Base-by-base conservation (phyloP, 176 grass and related monocot species). In the Oryza coarctata region DNA sequence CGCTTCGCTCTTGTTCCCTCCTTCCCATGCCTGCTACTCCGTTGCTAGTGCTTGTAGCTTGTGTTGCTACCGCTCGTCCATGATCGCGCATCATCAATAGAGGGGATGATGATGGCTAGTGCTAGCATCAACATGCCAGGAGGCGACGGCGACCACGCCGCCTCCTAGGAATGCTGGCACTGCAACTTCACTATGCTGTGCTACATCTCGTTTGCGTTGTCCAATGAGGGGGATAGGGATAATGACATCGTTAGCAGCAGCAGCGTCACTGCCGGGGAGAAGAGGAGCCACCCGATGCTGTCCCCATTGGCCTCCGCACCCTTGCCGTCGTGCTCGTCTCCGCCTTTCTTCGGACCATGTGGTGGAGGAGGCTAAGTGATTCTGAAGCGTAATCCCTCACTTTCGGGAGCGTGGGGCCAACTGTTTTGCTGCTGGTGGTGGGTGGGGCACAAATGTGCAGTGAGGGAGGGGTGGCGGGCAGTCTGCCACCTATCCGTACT, bases 261-360 rank as follows among this genome's bases (percentile, higher is more conserved):
- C 35, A 2, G 22, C 9, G 9, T 18, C 6, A 4, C 73, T 11
- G 18, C 9, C 44, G 28, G n/a, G 9, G 36, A 70, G 70, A 75
- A 22, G 61, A 39, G 7, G 85, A 67, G 39, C 29, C 13, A 10
- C 8, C 15, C 9, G 29, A 2, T 9, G 5, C 38, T 7, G 38
- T 31, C 26, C 23, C 11, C 63, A 29, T 11, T 57, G 30, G n/a
- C 74, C 29, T 63, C 66, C 1, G 2, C 76, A 9, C 47, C 70
- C 0, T 34, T 65, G 14, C 15, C 75, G 3, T 31, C 68, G 0
- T 25, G 50, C 0, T 81, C 85, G 95, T 98, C 71, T 98, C 89
- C 75, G 95, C 94, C 32, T 92, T 92, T 57, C 95, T 95, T 33
- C 92, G 23, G 22, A 7, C 65, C 66, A 70, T 67, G 75, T 71